A percentile compares a stretch with the other conserved stretches of the same genome.
Conservation (phyloP, 306 rosid species). For the Glycyrrhiza uralensis region DNA sequence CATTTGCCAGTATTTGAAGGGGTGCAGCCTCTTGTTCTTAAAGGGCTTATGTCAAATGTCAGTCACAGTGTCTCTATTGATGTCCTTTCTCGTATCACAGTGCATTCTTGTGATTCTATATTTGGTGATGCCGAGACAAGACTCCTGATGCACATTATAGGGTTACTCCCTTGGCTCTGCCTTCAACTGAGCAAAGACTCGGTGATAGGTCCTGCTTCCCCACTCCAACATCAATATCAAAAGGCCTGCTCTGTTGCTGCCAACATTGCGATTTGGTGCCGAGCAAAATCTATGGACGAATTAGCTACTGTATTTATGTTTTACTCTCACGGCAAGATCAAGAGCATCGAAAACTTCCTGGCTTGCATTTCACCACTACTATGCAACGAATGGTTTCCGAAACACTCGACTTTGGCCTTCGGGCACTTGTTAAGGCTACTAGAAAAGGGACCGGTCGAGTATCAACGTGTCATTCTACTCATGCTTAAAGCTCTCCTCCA, state of each 20-base stretch:
- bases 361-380: conserved; percentile 90
- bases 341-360: conserved; percentile 71
- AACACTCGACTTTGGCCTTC: conserved; percentile 86
- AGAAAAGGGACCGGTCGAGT: conserved; percentile 92
- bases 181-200: conserved; percentile 88
- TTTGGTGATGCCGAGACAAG: conserved; percentile 93
- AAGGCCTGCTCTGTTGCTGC: conserved; percentile 93
- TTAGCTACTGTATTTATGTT: conserved; percentile 78
- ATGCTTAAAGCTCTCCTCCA: conserved; percentile 96
- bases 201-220: conserved; percentile 75
- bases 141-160: conserved; percentile 95
- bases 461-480: conserved; percentile 93
- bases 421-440: conserved; percentile 89
- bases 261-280: conserved; percentile 89
- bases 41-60: conserved; percentile 89
- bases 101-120: conserved; percentile 95
- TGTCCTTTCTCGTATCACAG: conserved; percentile 87
- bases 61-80: conserved; percentile 92
- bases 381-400: conserved; percentile 94
- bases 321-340: conserved; percentile 88
- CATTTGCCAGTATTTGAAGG: conserved; percentile 91
- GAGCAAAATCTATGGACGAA: conserved; percentile 86
- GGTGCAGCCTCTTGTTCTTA: conserved; percentile 96
- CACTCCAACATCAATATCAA: conserved; percentile 83
- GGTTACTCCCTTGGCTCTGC: conserved; percentile 98